A percentile compares a stretch with the other conserved stretches of the same genome.
These are phyloP conservation scores for Catharanthus roseus DNA, from an alignment of 257 asterid genomes.

Conservation along the genomic window DNA sequence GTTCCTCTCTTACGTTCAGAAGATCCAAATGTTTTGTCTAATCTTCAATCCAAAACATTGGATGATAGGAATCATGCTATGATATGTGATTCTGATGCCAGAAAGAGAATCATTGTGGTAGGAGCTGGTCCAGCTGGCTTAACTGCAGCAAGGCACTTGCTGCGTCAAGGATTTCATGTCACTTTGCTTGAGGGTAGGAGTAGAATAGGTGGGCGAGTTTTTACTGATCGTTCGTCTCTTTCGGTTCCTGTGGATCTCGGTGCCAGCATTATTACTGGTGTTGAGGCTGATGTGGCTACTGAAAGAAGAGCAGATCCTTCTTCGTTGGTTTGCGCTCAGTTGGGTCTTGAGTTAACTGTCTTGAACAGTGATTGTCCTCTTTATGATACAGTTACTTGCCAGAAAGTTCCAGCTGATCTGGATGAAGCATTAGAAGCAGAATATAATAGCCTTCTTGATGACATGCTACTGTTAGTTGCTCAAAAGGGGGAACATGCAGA, in stretches of 20 bases:
- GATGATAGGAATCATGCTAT: constrained; percentile 20
- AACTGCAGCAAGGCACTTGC: constrained; percentile 95
- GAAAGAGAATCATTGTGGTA: constrained; percentile 60
- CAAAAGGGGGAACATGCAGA: constrained; percentile 83
- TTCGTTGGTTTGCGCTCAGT: constrained; percentile 85
- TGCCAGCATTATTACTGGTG: constrained; percentile 98
- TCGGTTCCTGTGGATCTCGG: constrained; percentile 99
- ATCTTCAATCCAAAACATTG: constrained; percentile 21
- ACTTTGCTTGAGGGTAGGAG: constrained; percentile 88
- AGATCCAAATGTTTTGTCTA: constrained; percentile 26
- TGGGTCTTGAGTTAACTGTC: constrained; percentile 91
- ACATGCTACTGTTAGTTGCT: constrained; percentile 80
- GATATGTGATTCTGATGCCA: constrained; percentile 31
- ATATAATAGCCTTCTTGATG: constrained; percentile 87
- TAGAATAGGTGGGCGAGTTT: constrained; percentile 97
- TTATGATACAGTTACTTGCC: constrained; percentile 75
- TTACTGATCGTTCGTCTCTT: constrained; percentile 76
- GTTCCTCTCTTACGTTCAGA: constrained; percentile 25
- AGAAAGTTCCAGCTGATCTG: constrained; percentile 78
- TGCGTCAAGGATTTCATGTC: constrained; percentile 85
- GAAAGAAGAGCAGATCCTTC: constrained; percentile 99
- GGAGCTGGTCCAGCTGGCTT: constrained; percentile 99
- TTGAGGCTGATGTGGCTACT: constrained; percentile 95
- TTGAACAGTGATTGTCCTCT: constrained; percentile 96
- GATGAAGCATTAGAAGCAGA: constrained; percentile 93